Evolutionary conservation across 192 early-diverging fungal species (phyloP).

Genomic region (Chytriomyces confervae): DNA sequence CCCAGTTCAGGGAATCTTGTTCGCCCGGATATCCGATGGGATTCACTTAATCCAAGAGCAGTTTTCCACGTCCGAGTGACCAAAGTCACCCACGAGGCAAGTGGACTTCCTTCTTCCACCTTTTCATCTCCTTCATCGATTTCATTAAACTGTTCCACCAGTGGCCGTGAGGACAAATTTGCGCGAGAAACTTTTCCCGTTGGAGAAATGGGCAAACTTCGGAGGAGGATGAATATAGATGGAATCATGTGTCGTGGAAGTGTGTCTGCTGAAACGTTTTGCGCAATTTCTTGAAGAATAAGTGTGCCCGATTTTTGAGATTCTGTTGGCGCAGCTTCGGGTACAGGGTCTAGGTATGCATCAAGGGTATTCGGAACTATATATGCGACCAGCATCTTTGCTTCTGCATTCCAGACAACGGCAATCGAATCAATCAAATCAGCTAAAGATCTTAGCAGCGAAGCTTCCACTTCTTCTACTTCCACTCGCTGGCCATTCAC

Average conservation of each 20-base stretch:
- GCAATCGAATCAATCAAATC: slow-evolving; percentile 1
- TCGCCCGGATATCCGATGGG: not conserved
- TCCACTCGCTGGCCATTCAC: slow-evolving; percentile 35
- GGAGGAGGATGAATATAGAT: slow-evolving; percentile 11
- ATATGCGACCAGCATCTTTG: slow-evolving; percentile 17
- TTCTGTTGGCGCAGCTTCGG: not conserved
- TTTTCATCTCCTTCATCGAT: slow-evolving; percentile 25
- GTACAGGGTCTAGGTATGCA: not conserved
- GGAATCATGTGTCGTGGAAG: slow-evolving; percentile 35
- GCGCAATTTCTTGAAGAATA: slow-evolving; percentile 15
- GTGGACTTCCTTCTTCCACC: not conserved
- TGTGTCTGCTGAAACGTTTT: not conserved
- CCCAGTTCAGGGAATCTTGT: slow-evolving; percentile 41
- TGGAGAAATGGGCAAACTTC: slow-evolving; percentile 2
- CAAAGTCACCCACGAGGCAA: slow-evolving; percentile 11
- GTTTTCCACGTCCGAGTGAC: slow-evolving; percentile 28
- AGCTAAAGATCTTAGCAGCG: not conserved
- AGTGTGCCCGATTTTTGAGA: not conserved
- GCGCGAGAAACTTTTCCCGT: slow-evolving; percentile 29
- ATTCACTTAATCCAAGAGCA: slow-evolving; percentile 15
- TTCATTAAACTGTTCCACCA: not conserved
- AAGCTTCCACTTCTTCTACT: slow-evolving; percentile 35
- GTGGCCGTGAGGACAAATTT: not conserved
- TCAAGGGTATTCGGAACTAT: slow-evolving; percentile 14
- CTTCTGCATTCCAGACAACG: slow-evolving; percentile 18